Base-by-base conservation (phyloP, 352 stramenopile species). In the Globisporangium middletonii region DNA sequence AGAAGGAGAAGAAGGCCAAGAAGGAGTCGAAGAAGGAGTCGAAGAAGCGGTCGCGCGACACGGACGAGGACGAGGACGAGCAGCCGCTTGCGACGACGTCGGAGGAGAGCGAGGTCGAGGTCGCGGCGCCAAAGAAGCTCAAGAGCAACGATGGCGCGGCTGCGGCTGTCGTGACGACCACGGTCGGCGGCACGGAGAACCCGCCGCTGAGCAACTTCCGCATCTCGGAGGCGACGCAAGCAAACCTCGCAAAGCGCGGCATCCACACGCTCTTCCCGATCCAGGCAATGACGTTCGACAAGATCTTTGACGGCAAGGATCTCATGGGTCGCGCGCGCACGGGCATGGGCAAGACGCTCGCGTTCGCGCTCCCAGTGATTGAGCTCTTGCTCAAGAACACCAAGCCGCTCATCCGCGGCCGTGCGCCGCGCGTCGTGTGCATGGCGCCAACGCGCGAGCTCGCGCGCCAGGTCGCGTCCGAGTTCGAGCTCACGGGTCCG, bases 311-410 rank as follows among this genome's bases (percentile, higher is more conserved):
- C 51, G 94, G 97, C 26, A 92, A 97, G 47, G 96, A 99, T 77
- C 76, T 99, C 19, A 98, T 99, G 71, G 97, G 97, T 16, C 88
- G 96, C 52, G 96, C 93, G 9, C 90, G 94, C 28, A 99, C 97
- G 3, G 97, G 97, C 60, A 99, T 98, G 64, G 97, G 97, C 54
- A 99, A 99, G 83, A 99, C 97, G 19, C 77, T 99, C 12, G 97
- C 97, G 38, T 99, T 99, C 75, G 96, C 94, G 8, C 78, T 99
- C 42, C 97, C 97, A 4, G 77, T 98, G 18, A 83, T 99, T 44
- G 90, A 98, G 63, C 70, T 94, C 45, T 64, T 99, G 50, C 62
- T 97, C 6, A 85, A 85, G 50, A 87, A 96, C 58, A 87, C 77
- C 41, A 79, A 84, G 48, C 87, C 88, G 42, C 77, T 86, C 3